Evolutionary conservation across 2,329 filamentous ascomycete species (phyloP), one percentile per base, ranked within the genome.

Genomic region (Septoria linicola): DNA sequence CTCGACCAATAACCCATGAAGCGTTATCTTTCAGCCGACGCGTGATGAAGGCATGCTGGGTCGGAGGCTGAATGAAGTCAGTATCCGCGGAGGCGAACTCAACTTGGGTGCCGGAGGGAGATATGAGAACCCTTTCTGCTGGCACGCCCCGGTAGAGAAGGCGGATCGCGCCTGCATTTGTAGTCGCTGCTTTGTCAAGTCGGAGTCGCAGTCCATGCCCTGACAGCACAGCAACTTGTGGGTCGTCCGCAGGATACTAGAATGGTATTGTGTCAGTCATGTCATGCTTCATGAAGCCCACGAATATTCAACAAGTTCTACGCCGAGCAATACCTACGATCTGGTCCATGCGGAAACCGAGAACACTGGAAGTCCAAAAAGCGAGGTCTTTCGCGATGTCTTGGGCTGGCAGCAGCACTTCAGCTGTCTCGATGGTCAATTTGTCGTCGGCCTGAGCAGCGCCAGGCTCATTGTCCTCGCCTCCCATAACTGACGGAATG

Each of bases 181-280:
- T 51, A 8, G 23, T 31, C 32, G 43, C 43, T 8, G 53, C 21
- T 25, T 44, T 55, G 44, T 52, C 53, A 19, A 55, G 52, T 14
- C 49, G 49, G 3, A 56, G 27, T 1, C 45, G 45, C 1, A 56
- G 41, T 5, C 53, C 49, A n/a, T 56, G 53, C 3, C 53, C 53
- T 8, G 49, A 50, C 14, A 56, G 27, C 5, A 35, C 17, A 3
- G 42, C 49, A 37, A 56, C 41, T 46, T 34, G 40, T 8, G 53
- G 53, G 11, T 50, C 46, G 17, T 56, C 53, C 19, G 53, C 53
- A 8, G 53, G 53, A 34, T 56, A 56, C 44, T 48, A 17, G 5
- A 10, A 19, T 8, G 3, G 1, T 16, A 32, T 48, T 17, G 31
- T 17, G 20, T 40, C 11, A 34, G 39, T 20, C 5, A 19, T 31